Evolutionary conservation across 345 rosid genomes (phyloP).

Genomic region (Aquilaria malaccensis): DNA sequence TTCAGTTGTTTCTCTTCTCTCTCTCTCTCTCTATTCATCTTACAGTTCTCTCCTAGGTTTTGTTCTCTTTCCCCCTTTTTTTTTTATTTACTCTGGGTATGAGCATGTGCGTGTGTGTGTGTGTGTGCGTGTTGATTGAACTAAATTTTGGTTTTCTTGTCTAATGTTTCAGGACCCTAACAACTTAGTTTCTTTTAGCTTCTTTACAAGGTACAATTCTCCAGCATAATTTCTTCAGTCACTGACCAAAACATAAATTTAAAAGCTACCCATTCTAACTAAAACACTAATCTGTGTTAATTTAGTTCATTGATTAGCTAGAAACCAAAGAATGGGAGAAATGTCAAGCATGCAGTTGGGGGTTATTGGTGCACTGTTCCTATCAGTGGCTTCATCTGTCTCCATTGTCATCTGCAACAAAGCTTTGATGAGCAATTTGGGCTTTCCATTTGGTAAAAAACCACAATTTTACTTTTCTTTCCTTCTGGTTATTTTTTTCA

Average conservation of each 20-base stretch:
- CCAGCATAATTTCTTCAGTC: too few relatives aligned
- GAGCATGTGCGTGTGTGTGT: neutral
- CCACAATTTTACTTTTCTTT: neutral
- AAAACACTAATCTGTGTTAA: too few relatives aligned
- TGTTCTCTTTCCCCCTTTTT: constrained; percentile 2
- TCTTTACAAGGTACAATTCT: constrained; percentile 10
- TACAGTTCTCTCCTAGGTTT: neutral
- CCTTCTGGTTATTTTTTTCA: neutral
- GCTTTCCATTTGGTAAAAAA: constrained; percentile 89
- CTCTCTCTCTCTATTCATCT: neutral
- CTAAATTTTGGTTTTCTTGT: neutral
- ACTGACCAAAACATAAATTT: too few relatives aligned
- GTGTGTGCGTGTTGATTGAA: neutral
- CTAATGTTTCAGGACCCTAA: constrained; percentile 16
- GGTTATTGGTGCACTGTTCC: constrained; percentile 82
- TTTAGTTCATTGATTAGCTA: neutral
- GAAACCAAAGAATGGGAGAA: constrained; percentile 59
- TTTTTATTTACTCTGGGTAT: neutral
- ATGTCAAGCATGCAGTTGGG: constrained; percentile 81
- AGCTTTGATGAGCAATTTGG: constrained; percentile 98
- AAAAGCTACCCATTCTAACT: too few relatives aligned
- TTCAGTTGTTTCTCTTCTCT: constrained; percentile 4
- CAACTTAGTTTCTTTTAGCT: constrained; percentile 11
- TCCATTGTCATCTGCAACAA: constrained; percentile 99
- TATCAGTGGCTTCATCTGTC: constrained; percentile 95